A percentile compares a stretch with the other conserved stretches of the same genome.
These are phyloP conservation scores for Eragrostis curvula DNA, from an alignment of 176 grass and related monocot genomes.

Conservation along the genomic window DNA sequence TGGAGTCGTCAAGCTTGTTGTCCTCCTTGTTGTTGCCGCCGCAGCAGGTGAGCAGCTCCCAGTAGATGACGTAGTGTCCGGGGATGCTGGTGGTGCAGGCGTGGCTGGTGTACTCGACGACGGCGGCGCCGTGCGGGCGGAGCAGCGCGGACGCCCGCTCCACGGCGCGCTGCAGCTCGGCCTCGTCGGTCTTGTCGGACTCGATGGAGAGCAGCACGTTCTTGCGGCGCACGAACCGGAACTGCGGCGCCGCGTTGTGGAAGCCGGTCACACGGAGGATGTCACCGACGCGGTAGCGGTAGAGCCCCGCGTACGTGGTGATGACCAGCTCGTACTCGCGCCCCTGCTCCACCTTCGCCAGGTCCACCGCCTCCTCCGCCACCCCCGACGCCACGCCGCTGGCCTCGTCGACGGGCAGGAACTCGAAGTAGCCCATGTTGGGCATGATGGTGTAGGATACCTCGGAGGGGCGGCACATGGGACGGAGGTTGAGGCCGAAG, in stretches of 20 bases:
- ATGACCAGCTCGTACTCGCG: constrained; percentile 77
- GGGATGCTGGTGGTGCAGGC: constrained; percentile 61
- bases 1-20: too few species aligned
- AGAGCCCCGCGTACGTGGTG: constrained; percentile 74
- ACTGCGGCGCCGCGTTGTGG: constrained; percentile 78
- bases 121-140: constrained; percentile 36
- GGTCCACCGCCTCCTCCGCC: constrained; percentile 43
- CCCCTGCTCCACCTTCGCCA: constrained; percentile 45
- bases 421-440: constrained; percentile 85
- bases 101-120: constrained; percentile 79
- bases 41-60: constrained; percentile 52
- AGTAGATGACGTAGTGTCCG: constrained; percentile 80
- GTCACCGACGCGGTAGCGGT: constrained; percentile 74
- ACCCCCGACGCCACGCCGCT: constrained; percentile 14
- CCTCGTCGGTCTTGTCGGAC: constrained; percentile 79
- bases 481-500: constrained; percentile 67
- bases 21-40: not conserved
- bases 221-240: constrained; percentile 74
- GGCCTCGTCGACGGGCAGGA: constrained; percentile 47
- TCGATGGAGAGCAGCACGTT: constrained; percentile 78
- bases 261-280: constrained; percentile 61
- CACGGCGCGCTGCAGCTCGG: constrained; percentile 75
- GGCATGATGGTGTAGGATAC: constrained; percentile 83
- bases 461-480: constrained; percentile 65
- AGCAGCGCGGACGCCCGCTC: constrained; percentile 56